These are phyloP conservation scores for Nigrograna mackinnonii DNA, from an alignment of 2,329 filamentous ascomycete species.

Conservation along the genomic window DNA sequence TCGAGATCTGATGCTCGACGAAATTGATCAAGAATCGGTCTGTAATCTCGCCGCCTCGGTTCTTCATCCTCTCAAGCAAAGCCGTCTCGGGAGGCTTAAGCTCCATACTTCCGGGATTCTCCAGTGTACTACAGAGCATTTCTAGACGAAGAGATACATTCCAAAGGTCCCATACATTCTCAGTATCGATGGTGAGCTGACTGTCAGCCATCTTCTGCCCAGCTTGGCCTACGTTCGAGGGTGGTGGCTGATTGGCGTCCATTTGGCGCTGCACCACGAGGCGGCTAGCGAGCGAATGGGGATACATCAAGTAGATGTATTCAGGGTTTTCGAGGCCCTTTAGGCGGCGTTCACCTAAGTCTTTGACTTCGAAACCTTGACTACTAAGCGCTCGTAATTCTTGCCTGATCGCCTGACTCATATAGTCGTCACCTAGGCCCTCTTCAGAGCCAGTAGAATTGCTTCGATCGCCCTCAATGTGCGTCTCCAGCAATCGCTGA, in stretches of 20 bases:
- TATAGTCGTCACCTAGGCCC: slow-evolving; percentile 73
- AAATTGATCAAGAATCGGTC: slow-evolving; percentile 88
- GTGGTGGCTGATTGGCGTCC: slow-evolving; percentile 43
- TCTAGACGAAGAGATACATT: slow-evolving; percentile 85
- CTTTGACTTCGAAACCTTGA: slow-evolving; percentile 95
- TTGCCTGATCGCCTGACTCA: slow-evolving; percentile 77
- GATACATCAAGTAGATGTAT: slow-evolving; percentile 93
- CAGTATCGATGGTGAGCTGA: slow-evolving; percentile 77
- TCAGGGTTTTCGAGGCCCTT: slow-evolving; percentile 98
- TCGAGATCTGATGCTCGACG: slow-evolving; percentile 90
- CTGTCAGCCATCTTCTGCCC: slow-evolving; percentile 66
- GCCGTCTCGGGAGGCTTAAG: slow-evolving; percentile 82
- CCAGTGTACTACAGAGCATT: slow-evolving; percentile 89
- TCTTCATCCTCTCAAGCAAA: slow-evolving; percentile 74
- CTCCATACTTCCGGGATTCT: slow-evolving; percentile 65
- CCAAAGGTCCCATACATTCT: slow-evolving; percentile 89
- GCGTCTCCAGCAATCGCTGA: slow-evolving; percentile 84
- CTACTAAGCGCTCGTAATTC: slow-evolving; percentile 86
- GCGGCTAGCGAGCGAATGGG: slow-evolving; percentile 81
- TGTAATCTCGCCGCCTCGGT: slow-evolving; percentile 79
- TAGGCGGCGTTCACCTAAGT: slow-evolving; percentile 90
- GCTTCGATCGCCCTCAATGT: slow-evolving; percentile 79
- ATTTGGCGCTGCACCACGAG: slow-evolving; percentile 68
- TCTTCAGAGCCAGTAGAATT: slow-evolving; percentile 73
- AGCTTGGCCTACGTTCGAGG: slow-evolving; percentile 49